phyloP scores from a whole-genome alignment of 306 rosid genomes.

The Castanea mollissima region DNA sequence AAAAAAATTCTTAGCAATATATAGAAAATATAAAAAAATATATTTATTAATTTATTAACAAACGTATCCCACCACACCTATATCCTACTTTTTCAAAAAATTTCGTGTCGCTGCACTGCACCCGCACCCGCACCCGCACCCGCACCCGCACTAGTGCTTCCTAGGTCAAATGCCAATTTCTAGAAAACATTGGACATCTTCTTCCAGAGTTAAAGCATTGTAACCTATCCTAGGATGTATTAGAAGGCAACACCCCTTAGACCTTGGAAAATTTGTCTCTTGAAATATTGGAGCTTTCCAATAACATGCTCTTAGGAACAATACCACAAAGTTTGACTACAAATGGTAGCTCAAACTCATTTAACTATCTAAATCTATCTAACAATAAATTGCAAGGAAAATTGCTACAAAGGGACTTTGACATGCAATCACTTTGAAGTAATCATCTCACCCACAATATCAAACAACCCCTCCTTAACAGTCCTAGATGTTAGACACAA shows the following conservation, averaged over 20 bases:
- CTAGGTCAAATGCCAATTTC: neutral
- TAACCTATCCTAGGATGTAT: neutral
- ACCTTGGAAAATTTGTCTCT: neutral
- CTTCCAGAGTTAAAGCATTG: neutral
- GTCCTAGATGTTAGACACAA: neutral
- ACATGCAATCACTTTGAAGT: neutral
- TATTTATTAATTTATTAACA: too few relatives aligned
- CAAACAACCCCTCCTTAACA: neutral
- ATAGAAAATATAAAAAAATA: too few relatives aligned
- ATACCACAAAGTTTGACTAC: neutral
- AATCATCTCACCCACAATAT: neutral
- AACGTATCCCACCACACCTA: fast-evolving
- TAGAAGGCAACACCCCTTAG: neutral
- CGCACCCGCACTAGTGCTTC: too few relatives aligned
- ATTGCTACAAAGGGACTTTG: neutral
- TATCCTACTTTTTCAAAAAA: too few relatives aligned
- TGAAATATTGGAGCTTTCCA: neutral
- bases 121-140: fast-evolving
- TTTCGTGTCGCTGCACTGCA: fast-evolving
- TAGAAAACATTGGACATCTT: neutral
- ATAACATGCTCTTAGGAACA: neutral
- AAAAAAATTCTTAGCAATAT: too few relatives aligned
- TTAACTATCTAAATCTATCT: neutral
- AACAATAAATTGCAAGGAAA: neutral
- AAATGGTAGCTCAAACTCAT: neutral